phyloP scores from a whole-genome alignment of 805 yeast genomes.

The Yarrowia sp. region DNA sequence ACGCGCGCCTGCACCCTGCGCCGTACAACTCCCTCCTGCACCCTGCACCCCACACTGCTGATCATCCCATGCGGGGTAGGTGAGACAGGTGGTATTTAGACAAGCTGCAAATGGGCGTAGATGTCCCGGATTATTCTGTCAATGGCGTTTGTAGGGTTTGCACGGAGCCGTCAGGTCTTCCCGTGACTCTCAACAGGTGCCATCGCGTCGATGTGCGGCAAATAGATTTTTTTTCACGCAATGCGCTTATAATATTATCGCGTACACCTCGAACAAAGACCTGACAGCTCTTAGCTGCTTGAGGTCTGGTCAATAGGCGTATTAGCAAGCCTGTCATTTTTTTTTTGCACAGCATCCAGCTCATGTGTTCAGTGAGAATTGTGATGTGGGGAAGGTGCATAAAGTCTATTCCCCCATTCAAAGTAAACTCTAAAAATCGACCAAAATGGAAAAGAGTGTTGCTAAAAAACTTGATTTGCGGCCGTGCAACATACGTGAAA shows the following conservation, averaged over 20 bases:
- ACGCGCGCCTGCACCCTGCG: background rate
- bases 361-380: background rate
- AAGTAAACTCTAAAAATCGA: background rate
- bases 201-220: too few species aligned
- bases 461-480: background rate
- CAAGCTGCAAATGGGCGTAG: background rate
- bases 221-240: too few species aligned
- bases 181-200: too few species aligned
- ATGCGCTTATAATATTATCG: too few species aligned
- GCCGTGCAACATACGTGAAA: too few species aligned
- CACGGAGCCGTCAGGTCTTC: too few species aligned
- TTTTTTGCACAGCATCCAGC: background rate
- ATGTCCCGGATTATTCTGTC: background rate
- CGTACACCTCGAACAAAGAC: too few species aligned
- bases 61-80: conserved; percentile 13
- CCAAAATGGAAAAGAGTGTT: background rate
- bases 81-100: conserved; percentile 1
- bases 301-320: background rate
- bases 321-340: background rate
- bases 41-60: conserved; percentile 26
- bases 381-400: conserved; percentile 11
- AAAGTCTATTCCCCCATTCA: background rate
- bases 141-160: too few species aligned
- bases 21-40: background rate
- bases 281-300: too few species aligned